phyloP scores from a whole-genome alignment of 192 early-diverging fungal genomes.

The Rhizoclosmatium sp. region DNA sequence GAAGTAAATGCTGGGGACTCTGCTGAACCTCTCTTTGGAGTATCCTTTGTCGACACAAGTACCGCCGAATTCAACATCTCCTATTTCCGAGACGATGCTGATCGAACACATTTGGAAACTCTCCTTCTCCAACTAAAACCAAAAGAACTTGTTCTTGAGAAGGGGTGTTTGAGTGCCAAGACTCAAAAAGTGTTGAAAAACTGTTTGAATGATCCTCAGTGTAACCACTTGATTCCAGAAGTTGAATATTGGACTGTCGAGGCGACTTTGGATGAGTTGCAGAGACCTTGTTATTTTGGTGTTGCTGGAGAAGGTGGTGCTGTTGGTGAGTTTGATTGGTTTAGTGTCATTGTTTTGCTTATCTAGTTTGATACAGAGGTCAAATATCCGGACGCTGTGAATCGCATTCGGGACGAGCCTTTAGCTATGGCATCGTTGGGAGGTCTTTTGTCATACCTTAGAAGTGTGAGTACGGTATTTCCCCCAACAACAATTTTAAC shows the following conservation, averaged over 20 bases:
- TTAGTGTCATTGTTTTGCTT: background rate
- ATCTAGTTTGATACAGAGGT: slow-evolving; percentile 15
- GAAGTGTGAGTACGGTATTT: slow-evolving; percentile 63
- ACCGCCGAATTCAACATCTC: slow-evolving; percentile 91
- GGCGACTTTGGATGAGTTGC: slow-evolving; percentile 68
- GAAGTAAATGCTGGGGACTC: slow-evolving; percentile 23
- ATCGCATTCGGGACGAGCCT: background rate
- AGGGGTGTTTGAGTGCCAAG: slow-evolving; percentile 61
- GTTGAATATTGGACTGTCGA: slow-evolving; percentile 73
- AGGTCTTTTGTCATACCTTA: slow-evolving; percentile 87
- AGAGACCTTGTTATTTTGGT: slow-evolving; percentile 65
- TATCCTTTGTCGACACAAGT: slow-evolving; percentile 95
- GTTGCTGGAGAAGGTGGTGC: slow-evolving; percentile 10
- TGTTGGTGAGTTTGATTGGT: background rate
- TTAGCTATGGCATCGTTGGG: slow-evolving; percentile 62
- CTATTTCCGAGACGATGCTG: slow-evolving; percentile 82
- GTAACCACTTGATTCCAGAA: slow-evolving; percentile 73
- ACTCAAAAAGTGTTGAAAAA: slow-evolving; percentile 72
- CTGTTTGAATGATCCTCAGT: slow-evolving; percentile 60
- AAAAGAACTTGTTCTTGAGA: slow-evolving; percentile 88
- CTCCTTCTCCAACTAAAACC: slow-evolving; percentile 92
- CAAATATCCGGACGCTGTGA: slow-evolving; percentile 11
- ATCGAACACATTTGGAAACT: slow-evolving; percentile 92
- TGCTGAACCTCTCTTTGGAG: slow-evolving; percentile 71
- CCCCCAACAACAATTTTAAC: background rate